Conservation (phyloP, 352 stramenopile genomes). For the Blastocystis sp. region DNA sequence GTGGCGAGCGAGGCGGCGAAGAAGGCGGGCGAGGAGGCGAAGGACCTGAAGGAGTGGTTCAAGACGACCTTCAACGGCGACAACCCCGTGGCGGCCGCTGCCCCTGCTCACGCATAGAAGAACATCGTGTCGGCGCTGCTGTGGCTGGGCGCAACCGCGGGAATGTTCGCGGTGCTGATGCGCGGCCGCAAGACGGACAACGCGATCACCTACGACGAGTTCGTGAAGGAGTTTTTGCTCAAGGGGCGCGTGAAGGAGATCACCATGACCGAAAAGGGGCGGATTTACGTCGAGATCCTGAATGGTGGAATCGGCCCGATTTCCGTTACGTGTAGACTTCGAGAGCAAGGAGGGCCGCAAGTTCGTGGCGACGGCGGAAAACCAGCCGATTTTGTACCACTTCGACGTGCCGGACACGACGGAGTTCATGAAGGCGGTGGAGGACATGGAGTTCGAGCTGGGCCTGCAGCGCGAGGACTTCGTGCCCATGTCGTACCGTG, state of each 20-base stretch:
- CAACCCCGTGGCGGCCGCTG: not conserved
- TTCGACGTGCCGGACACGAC: constrained; percentile 45
- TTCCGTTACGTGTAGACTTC: constrained; percentile 24
- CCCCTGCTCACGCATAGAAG: not conserved
- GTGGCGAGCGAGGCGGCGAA: not conserved
- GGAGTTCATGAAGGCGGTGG: constrained; percentile 89
- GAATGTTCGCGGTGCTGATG: constrained; percentile 3
- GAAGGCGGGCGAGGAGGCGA: not conserved
- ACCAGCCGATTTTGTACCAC: constrained; percentile 38
- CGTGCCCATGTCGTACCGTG: constrained; percentile 90
- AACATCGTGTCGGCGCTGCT: not conserved
- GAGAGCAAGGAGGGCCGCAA: not conserved
- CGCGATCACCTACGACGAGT: constrained; percentile 28
- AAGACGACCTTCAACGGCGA: not conserved
- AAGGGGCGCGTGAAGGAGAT: constrained; percentile 26
- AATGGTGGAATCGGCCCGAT: not conserved
- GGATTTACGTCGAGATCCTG: not conserved
- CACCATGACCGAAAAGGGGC: constrained; percentile 35
- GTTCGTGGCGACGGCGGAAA: not conserved
- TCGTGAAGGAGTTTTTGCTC: constrained; percentile 53
- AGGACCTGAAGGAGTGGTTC: constrained; percentile 17
- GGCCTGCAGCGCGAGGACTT: constrained; percentile 86
- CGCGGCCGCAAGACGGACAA: not conserved
- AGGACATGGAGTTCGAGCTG: constrained; percentile 88
- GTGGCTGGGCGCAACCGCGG: not conserved